Evolutionary conservation across 2,329 filamentous ascomycete species (phyloP), one percentile per base, ranked within the genome.

Genomic region (Xylariaceae sp.): DNA sequence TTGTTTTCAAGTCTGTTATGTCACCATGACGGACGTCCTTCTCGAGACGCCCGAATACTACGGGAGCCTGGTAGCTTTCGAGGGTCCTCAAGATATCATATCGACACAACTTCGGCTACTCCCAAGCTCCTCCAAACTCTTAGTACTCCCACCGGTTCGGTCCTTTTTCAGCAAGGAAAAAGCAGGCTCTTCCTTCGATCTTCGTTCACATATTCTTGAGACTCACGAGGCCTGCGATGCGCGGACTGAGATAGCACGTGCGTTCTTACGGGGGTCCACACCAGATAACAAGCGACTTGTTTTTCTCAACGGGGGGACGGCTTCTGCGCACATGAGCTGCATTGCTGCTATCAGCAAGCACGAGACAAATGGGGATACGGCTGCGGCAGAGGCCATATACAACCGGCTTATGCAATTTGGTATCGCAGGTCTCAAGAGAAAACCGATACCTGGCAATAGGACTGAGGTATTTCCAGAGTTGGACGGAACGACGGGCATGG

Each of bases 41-140:
- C 66, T 50, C 34, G 47, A 62, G 39, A 56, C 66, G 55, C 64
- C 64, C 35, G 61, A 68, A 34, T 70, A 73, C 53, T 65, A 75
- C 58, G 83, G 83, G 51, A 81, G 77, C 67, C 72, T 87, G 56
- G 76, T 88, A 55, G 82, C 84, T 62, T 79, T 88, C 58, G 85
- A 87, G 67, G 85, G 85, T 4, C 76, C 82, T 37, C 66, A 72
- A 23, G 79, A 85, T 51, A 73, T 76, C 35, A 76, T 87, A 35
- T 78, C 80, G 23, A 85, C 82, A 2, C 85, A 88, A 65, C 73
- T 87, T 45, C 79, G 79, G 51, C 76, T 87, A 2, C 77, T 88
- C 9, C 85, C 85, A 7, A 77, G 76, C 2, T 87, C 83, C 1
- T 72, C 80, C 0, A 80, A 85, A 58, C 79, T 87, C 44, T 70